Conservation (phyloP, 2,329 filamentous ascomycete species). For the Mycosphaerella sp. region DNA sequence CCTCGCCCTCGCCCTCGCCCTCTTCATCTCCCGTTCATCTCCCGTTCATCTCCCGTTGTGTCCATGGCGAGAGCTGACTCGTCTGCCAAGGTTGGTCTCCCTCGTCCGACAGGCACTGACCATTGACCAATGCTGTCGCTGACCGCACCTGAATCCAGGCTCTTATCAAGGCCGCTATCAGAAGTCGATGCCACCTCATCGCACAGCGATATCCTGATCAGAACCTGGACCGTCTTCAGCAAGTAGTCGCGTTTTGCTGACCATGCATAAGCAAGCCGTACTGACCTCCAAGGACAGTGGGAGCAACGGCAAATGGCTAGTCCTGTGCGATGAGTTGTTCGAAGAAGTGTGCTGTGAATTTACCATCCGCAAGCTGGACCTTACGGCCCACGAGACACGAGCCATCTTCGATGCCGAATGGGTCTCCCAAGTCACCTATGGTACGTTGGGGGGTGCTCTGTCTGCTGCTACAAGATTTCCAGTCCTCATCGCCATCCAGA, state of each 20-base stretch:
- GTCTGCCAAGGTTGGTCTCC: conserved; percentile 2
- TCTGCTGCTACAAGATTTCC: background rate
- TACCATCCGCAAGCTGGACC: conserved; percentile 11
- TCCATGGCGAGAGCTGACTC: conserved; percentile 9
- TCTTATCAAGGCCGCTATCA: conserved; percentile 15
- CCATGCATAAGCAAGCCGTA: background rate
- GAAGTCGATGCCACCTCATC: conserved; percentile 14
- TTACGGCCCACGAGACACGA: conserved; percentile 4
- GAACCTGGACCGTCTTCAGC: conserved; percentile 9
- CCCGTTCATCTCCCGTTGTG: conserved; percentile 2
- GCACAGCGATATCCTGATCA: conserved; percentile 10
- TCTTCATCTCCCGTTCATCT: background rate
- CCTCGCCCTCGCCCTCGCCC: background rate
- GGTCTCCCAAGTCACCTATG: conserved; percentile 16
- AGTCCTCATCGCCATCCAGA: background rate
- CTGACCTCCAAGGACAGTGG: conserved; percentile 1
- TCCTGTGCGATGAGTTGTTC: conserved; percentile 14
- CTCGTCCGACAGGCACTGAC: background rate
- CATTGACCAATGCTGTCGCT: too few species aligned
- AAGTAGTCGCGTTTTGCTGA: background rate
- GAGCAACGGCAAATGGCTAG: conserved; percentile 17
- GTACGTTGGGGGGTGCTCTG: background rate
- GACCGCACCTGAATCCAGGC: too few species aligned
- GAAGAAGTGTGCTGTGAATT: conserved; percentile 14
- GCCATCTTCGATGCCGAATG: conserved; percentile 15